Base-by-base conservation (phyloP, 345 rosid genomes). In the Salix exigua region DNA sequence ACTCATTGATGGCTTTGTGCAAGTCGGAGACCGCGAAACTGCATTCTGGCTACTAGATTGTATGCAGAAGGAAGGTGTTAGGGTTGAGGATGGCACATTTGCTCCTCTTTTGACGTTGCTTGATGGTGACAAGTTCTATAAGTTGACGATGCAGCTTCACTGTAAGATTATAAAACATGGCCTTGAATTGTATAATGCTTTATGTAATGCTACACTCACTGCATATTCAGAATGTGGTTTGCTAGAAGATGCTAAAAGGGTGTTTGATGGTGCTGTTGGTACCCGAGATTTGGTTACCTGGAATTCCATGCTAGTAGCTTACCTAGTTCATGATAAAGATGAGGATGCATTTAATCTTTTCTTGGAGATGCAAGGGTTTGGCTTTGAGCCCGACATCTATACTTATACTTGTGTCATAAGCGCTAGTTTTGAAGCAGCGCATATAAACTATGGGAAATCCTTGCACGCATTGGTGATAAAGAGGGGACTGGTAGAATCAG, bases 71-170 rank as follows among this genome's bases (percentile, higher is more conserved):
- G 86, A 84, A 2, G 86, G 87, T 23, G 79, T 81, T 28, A 79
- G 11, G 37, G 82, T 78, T 75, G 94, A 89, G 58, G 95, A 89
- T 83, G 96, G 94, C 11, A 85, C 97, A 7, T 91, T 88, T 77
- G 85, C 94, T 74, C 97, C 97, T 1, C 87, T 92, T 80, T 85
- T 92, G 68, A 87, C 92, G n/a, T 80, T 91, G 82, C 94, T 92
- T 76, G 83, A 86, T 66, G 86, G 81, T 73, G 78, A 84, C 2
- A 61, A 72, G 78, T 88, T 86, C 62, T 81, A 71, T 46, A 78
- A 68, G 28, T 70, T 76, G 17, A 75, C 86, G 2, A 78, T 62
- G 84, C 89, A 88, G 82, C 73, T 88, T 73, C 96, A 91, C 80
- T 88, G 83, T 76, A 91, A 91, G 86, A 82, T 85, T 76, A 75